Base-by-base conservation (phyloP, 2,329 filamentous ascomycete species). In the Scytalidium sp. region DNA sequence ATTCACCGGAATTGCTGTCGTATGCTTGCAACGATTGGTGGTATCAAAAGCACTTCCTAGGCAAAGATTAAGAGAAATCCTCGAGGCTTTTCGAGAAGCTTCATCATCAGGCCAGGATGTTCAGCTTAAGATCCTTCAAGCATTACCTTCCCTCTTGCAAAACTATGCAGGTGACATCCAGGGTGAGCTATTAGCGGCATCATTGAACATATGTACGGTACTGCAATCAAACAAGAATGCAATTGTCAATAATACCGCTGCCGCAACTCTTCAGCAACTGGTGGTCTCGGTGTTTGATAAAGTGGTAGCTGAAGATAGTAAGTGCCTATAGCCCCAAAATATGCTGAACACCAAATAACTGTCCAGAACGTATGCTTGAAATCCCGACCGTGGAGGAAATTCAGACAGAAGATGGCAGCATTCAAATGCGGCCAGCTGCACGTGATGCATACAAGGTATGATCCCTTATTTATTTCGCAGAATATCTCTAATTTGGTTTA, bases 201-300 rank as follows among this genome's bases (percentile, higher is more conserved):
- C 89, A 0, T 72, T 99, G 57, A 92, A 96, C 65, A 90, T 96
- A 64, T 97, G 94, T 70, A 94, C 94, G 53, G 87, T 90, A 45
- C 72, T 99, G 44, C 92, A 97, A 69, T 87, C 84, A 50, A 94
- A 88, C 68, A 97, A 97, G 71, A 95, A 92, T 71, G 84, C 86
- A 21, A 91, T 96, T 46, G 91, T 99, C 59, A 95, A 93, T 64
- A 95, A 95, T 60, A 97, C 95, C 1, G 94, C 94, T 9, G 90
- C 93, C 21, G 94, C 94, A n/a, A 97, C 94, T 2, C 74, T 99
- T 47, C 93, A 97, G 69, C 94, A 97, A 67, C 80, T 99, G 13
- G 85, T 97, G 7, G 90, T 94, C 25, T 87, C 89, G 1, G 88
- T 96, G 0, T 97, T 97, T 68, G 94, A 97, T 66, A 94, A 95